phyloP scores from a whole-genome alignment of 331 rosid species.

The Rhamnella rubrinervis region DNA sequence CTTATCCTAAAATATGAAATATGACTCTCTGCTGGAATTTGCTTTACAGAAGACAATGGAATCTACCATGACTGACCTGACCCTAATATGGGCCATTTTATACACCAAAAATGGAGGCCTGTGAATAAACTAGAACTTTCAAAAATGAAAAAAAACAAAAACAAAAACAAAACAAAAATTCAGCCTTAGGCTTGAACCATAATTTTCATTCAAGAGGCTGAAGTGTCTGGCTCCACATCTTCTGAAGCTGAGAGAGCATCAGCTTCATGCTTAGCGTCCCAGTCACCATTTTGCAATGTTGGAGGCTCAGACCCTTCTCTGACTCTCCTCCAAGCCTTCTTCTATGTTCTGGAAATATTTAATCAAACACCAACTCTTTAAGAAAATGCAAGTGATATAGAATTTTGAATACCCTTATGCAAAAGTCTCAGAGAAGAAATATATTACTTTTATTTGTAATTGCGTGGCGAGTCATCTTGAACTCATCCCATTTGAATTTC shows the following conservation, averaged over 20 bases:
- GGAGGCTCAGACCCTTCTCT: slow-evolving; percentile 28
- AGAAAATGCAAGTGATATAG: slow-evolving; percentile 5
- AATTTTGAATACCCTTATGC: background rate
- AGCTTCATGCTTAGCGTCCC: slow-evolving; percentile 41
- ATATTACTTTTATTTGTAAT: slow-evolving; percentile 80
- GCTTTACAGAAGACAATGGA: slow-evolving; percentile 27
- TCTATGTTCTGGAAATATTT: slow-evolving; percentile 53
- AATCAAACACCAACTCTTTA: slow-evolving; percentile 20
- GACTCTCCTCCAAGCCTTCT: slow-evolving; percentile 45
- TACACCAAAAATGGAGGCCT: slow-evolving; percentile 45
- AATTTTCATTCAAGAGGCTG: slow-evolving; percentile 34
- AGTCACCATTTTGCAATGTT: slow-evolving; percentile 34
- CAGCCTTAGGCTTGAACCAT: slow-evolving; percentile 36
- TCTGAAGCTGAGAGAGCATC: slow-evolving; percentile 40
- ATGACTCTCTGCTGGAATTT: slow-evolving; percentile 37
- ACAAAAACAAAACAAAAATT: too few species aligned
- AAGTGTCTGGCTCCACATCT: slow-evolving; percentile 47
- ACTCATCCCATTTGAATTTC: slow-evolving; percentile 80
- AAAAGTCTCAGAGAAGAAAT: slow-evolving; percentile 13
- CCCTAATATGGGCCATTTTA: slow-evolving; percentile 36
- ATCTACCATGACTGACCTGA: slow-evolving; percentile 32
- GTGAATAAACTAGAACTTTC: slow-evolving; percentile 24
- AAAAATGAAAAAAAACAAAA: slow-evolving; percentile 12
- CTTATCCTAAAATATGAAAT: background rate
- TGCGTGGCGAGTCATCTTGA: slow-evolving; percentile 72